phyloP scores from a whole-genome alignment of 2,329 filamentous ascomycete species.

The Cordyceps farinosa region DNA sequence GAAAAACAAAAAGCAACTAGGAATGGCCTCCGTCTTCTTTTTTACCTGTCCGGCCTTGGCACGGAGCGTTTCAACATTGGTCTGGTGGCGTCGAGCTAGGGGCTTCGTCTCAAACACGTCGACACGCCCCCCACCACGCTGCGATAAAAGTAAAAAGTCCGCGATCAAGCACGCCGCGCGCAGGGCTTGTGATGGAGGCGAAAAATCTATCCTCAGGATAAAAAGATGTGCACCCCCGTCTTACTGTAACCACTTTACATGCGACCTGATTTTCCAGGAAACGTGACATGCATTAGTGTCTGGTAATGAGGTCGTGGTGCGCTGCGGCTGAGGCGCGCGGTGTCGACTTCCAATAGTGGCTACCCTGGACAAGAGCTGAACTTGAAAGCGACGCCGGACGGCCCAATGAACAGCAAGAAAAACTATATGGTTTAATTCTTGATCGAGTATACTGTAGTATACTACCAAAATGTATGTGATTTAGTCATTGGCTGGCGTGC shows the following conservation, averaged over 20 bases:
- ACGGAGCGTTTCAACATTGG: conserved; percentile 1
- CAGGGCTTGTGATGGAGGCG: neutral
- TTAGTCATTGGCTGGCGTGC: too few species aligned
- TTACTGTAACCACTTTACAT: neutral
- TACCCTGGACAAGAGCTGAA: neutral
- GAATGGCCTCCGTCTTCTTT: neutral
- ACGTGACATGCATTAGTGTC: neutral
- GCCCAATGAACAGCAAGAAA: too few species aligned
- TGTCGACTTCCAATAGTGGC: neutral
- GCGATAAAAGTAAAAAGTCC: neutral
- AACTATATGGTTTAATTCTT: too few species aligned
- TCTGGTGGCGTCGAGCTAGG: conserved; percentile 15
- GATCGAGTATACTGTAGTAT: too few species aligned
- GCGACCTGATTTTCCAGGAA: neutral
- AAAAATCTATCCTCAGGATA: neutral
- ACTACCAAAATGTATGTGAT: too few species aligned
- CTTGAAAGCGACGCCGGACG: neutral
- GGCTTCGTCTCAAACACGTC: conserved; percentile 16
- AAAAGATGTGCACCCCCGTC: neutral
- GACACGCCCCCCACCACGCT: neutral
- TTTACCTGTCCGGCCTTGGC: neutral
- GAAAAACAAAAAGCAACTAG: neutral
- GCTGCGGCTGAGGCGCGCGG: neutral
- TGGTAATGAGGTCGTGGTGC: neutral
- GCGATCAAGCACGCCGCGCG: neutral